Evolutionary conservation across 805 yeast genomes (phyloP).

Genomic region (Torulaspora franciscae): DNA sequence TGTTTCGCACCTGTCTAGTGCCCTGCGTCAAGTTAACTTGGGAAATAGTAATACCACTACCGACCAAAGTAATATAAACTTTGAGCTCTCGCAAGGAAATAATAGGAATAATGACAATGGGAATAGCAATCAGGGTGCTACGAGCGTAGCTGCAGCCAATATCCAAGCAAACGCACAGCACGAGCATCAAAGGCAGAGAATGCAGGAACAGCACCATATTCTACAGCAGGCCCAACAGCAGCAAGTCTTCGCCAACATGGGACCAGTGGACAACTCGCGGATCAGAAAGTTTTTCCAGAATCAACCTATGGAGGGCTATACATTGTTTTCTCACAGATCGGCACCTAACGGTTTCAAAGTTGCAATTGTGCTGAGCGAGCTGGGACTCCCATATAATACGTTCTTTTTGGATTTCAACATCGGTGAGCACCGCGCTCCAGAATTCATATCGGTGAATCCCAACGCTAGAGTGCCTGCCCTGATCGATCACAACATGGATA

Average conservation of each 20-base stretch:
- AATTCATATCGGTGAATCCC: slow-evolving; percentile 89
- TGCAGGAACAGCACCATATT: slow-evolving; percentile 20
- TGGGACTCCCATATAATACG: slow-evolving; percentile 73
- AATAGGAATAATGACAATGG: slow-evolving; percentile 9
- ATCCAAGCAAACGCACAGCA: slow-evolving; percentile 16
- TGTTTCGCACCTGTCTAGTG: slow-evolving; percentile 36
- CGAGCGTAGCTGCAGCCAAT: slow-evolving; percentile 3
- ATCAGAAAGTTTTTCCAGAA: slow-evolving; percentile 67
- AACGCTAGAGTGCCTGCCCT: slow-evolving; percentile 94
- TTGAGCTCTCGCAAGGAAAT: slow-evolving; percentile 16
- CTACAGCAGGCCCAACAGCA: slow-evolving; percentile 23
- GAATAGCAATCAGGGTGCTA: slow-evolving; percentile 18
- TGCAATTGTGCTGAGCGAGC: slow-evolving; percentile 81
- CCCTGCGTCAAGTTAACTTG: slow-evolving; percentile 35
- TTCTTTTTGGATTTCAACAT: slow-evolving; percentile 78
- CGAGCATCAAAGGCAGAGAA: slow-evolving; percentile 17
- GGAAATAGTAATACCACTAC: slow-evolving; percentile 29
- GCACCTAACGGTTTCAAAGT: slow-evolving; percentile 97
- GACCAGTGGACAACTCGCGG: slow-evolving; percentile 47
- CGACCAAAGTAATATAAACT: slow-evolving; percentile 30
- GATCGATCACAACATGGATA: slow-evolving; percentile 78
- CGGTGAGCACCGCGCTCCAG: slow-evolving; percentile 92
- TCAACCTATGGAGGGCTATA: slow-evolving; percentile 76
- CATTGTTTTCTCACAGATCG: slow-evolving; percentile 76
- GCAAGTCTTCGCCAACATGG: slow-evolving; percentile 15